Conservation (phyloP, 306 rosid genomes). For the Cyclanthera cordifolia region DNA sequence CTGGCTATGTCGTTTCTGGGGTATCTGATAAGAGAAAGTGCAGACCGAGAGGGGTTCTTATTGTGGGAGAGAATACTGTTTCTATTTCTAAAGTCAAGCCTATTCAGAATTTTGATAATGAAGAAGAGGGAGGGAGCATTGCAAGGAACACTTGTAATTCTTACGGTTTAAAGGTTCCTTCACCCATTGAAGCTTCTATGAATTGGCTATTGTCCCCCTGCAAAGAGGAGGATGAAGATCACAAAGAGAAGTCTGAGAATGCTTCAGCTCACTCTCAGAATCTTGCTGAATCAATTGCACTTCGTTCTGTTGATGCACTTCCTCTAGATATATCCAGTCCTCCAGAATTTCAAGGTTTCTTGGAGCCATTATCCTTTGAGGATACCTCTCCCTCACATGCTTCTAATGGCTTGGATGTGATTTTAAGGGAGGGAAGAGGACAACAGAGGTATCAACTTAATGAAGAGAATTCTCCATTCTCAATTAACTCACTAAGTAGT, state of each 20-base stretch:
- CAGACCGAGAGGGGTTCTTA: slow-evolving; percentile 68
- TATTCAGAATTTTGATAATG: slow-evolving; percentile 30
- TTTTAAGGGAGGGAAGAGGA: slow-evolving; percentile 20
- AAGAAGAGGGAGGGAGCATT: not conserved
- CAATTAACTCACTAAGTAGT: slow-evolving; percentile 42
- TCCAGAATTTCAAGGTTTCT: slow-evolving; percentile 32
- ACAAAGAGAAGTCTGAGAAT: slow-evolving; percentile 22
- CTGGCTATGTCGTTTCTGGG: slow-evolving; percentile 73
- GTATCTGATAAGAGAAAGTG: slow-evolving; percentile 76
- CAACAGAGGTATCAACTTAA: slow-evolving; percentile 15
- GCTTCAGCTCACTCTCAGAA: slow-evolving; percentile 12
- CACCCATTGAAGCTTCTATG: slow-evolving; percentile 69
- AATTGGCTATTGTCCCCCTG: slow-evolving; percentile 60
- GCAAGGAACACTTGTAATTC: slow-evolving; percentile 18
- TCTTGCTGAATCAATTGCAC: slow-evolving; percentile 23
- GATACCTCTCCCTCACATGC: slow-evolving; percentile 29
- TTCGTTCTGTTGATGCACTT: slow-evolving; percentile 25
- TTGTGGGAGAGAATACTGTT: slow-evolving; percentile 35
- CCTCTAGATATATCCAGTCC: slow-evolving; percentile 27
- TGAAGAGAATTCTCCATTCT: slow-evolving; percentile 49
- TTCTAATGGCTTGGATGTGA: slow-evolving; percentile 21
- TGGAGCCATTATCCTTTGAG: slow-evolving; percentile 27
- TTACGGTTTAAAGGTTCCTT: slow-evolving; percentile 30
- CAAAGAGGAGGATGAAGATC: slow-evolving; percentile 35
- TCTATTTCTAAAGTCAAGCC: slow-evolving; percentile 26